These are phyloP conservation scores for Tolypocladium endophyticum DNA, from an alignment of 2,329 filamentous ascomycete genomes.

Conservation along the genomic window DNA sequence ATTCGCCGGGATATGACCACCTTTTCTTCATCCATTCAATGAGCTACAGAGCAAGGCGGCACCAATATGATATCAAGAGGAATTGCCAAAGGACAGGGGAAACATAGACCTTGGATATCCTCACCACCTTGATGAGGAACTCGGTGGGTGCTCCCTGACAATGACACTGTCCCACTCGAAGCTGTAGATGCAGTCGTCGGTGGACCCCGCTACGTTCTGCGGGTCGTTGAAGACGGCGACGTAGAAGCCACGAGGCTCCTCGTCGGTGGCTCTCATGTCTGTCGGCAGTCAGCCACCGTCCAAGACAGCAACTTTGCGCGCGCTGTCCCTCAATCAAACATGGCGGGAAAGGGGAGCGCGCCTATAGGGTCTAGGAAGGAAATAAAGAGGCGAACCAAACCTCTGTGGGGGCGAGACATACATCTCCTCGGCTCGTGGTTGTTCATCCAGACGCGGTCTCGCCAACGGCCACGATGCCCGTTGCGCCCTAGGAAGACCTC, in stretches of 20 bases:
- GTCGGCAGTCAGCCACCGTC: background rate
- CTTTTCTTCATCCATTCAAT: background rate
- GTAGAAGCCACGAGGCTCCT: conserved; percentile 21
- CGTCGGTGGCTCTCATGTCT: conserved; percentile 13
- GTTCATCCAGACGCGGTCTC: conserved; percentile 12
- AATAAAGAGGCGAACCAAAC: background rate
- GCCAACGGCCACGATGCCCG: conserved; percentile 13
- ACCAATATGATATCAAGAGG: background rate
- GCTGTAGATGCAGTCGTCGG: conserved; percentile 6
- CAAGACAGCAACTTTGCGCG: background rate
- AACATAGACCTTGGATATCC: background rate
- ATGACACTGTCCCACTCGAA: conserved; percentile 16
- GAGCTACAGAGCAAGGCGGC: background rate
- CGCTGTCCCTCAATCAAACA: background rate
- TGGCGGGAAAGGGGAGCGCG: too few relatives aligned
- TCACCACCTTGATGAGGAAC: background rate
- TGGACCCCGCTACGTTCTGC: conserved; percentile 16
- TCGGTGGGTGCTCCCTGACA: conserved; percentile 9
- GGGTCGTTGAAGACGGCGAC: conserved; percentile 22
- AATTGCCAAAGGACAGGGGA: background rate
- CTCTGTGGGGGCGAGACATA: conserved; percentile 10
- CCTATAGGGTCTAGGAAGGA: too few relatives aligned
- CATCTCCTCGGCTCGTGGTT: conserved; percentile 11
- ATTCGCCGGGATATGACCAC: background rate
- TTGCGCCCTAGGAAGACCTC: conserved; percentile 12